Evolutionary conservation across 345 rosid genomes (phyloP).

Genomic region (Punica granatum): DNA sequence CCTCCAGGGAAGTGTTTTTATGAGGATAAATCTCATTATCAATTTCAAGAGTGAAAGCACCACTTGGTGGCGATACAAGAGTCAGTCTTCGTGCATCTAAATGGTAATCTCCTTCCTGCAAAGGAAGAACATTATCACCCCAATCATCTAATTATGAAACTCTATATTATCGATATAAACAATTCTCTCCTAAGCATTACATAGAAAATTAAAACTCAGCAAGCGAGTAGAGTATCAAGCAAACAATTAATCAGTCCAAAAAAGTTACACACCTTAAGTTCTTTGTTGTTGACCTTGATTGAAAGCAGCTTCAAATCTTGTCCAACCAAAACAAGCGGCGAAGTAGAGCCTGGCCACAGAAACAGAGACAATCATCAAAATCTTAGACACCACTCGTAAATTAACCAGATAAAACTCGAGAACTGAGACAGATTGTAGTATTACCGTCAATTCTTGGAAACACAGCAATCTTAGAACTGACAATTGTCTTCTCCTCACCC

Average conservation of each 20-base stretch:
- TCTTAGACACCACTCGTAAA: neutral
- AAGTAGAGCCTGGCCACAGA: slow-evolving; percentile 47
- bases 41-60: slow-evolving; percentile 65
- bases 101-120: slow-evolving; percentile 57
- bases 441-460: slow-evolving; percentile 79
- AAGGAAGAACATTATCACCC: neutral
- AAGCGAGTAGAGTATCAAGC: neutral
- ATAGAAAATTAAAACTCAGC: neutral
- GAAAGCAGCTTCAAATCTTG: slow-evolving; percentile 66
- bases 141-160: neutral
- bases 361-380: neutral
- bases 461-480: slow-evolving; percentile 70
- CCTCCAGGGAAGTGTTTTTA: slow-evolving; percentile 89
- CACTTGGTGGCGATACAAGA: slow-evolving; percentile 52
- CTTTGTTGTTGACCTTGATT: slow-evolving; percentile 54
- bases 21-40: slow-evolving; percentile 81
- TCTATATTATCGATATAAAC: neutral
- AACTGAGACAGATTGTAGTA: neutral
- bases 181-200: neutral
- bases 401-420: neutral
- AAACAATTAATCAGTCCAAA: neutral
- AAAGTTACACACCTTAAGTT: slow-evolving; percentile 49
- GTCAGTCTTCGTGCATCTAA: slow-evolving; percentile 65
- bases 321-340: slow-evolving; percentile 84
- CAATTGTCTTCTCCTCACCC: slow-evolving; percentile 93